These are phyloP conservation scores for Mycena venus DNA, from an alignment of 768 basidiomycete genomes.

Conservation along the genomic window DNA sequence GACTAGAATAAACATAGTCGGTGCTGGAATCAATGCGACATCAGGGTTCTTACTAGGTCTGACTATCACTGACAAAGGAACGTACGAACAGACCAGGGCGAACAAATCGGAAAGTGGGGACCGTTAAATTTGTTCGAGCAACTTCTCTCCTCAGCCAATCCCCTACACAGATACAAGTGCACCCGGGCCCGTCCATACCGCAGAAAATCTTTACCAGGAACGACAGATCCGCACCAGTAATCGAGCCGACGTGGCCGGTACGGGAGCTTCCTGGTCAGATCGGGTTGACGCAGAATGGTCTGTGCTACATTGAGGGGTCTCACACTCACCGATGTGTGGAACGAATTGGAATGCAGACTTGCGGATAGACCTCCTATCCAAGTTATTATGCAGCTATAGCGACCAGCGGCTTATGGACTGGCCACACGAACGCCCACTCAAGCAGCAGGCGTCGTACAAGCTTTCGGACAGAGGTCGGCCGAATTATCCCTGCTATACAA, in stretches of 20 bases:
- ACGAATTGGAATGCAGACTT: background rate
- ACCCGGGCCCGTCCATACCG: background rate
- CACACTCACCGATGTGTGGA: conserved; percentile 4
- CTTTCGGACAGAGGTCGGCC: conserved; percentile 27
- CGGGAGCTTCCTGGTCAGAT: conserved; percentile 8
- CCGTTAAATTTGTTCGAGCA: background rate
- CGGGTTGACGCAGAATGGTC: background rate
- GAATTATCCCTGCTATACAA: conserved; percentile 20
- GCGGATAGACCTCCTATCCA: background rate
- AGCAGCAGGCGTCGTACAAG: background rate
- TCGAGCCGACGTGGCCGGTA: background rate
- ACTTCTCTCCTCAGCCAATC: background rate
- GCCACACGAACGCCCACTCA: background rate
- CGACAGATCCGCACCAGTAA: background rate
- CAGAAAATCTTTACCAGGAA: background rate
- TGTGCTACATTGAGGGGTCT: background rate
- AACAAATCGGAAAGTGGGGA: background rate
- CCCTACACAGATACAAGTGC: background rate
- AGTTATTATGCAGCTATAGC: background rate
- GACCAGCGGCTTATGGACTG: background rate
- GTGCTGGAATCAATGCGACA: conserved; percentile 6
- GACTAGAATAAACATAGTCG: background rate
- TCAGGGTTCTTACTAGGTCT: background rate
- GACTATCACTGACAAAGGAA: background rate
- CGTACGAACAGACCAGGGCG: background rate